A percentile compares a stretch with the other conserved stretches of the same genome.
These are phyloP conservation scores for Tylopilus vinaceipallidus DNA, from an alignment of 768 basidiomycete genomes.

Conservation along the genomic window DNA sequence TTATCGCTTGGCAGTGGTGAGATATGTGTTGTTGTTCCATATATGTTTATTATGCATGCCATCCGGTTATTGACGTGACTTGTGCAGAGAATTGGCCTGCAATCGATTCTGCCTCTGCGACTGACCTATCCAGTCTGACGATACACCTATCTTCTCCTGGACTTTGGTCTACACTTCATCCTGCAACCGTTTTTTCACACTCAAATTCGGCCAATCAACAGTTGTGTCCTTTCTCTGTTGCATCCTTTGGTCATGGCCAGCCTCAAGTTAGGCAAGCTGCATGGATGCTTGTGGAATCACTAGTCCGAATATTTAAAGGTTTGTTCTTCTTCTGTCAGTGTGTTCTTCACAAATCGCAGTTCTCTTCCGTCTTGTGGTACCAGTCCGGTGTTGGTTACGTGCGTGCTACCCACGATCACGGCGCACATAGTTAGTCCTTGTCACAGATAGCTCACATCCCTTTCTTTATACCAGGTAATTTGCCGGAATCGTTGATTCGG, in stretches of 20 bases:
- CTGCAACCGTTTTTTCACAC: conserved; percentile 42
- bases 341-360: not conserved
- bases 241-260: conserved; percentile 56
- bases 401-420: not conserved
- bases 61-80: not conserved
- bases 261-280: conserved; percentile 71
- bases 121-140: conserved; percentile 2
- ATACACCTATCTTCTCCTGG: conserved; percentile 33
- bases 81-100: conserved; percentile 17
- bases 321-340: not conserved
- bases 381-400: not conserved
- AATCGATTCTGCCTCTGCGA: conserved; percentile 1
- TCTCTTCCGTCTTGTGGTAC: too few relatives aligned
- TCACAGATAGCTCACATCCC: conserved; percentile 11
- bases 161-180: conserved; percentile 60
- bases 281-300: conserved; percentile 57
- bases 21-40: not conserved
- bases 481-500: conserved; percentile 36
- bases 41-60: not conserved
- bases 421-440: not conserved
- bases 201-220: conserved; percentile 31
- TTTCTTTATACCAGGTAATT: conserved; percentile 14
- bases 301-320: conserved; percentile 47
- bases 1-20: not conserved
- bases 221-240: conserved; percentile 12